Base-by-base conservation (phyloP, 352 stramenopile species). In the Phytophthora podocarpi region DNA sequence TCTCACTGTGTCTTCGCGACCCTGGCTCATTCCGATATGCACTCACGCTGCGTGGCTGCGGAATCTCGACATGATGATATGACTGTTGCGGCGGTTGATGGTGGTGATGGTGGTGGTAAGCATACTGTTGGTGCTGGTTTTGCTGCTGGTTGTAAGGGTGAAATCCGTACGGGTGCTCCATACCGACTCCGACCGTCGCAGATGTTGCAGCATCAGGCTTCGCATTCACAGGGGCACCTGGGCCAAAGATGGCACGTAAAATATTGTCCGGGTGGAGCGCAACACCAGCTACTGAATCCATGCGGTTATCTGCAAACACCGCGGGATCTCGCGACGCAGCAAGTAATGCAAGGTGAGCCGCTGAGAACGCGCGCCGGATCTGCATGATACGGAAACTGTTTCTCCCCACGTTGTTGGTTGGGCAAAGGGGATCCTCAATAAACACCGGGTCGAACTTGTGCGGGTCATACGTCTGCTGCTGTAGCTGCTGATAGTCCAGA, bases 361-460 rank as follows among this genome's bases (percentile, higher is more conserved):
- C 72, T 10, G 84, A 80, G 26, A 95, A 91, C 4, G 87, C 82
- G 0, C 87, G 81, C 11, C 87, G 80, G 27, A 97, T 95, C 54
- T 96, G 82, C 52, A 86, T 93, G 66, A 98, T 98, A 39, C 96
- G 88, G 67, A 99, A 99, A 40, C 94, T 95, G 67, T 99, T 99
- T 43, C 96, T 78, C 13, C 95, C 95, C 23, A 99, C 95, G 61
- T 99, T 99, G 76, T 99, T 99, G 50, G 85, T 95, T 8, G 87
- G 74, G 21, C 86, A 91, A 15, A 99, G 67, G 4, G 95, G 96
- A 67, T 99, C 96, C 68, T 98, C 95, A 37, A 98, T 97, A 78
- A 97, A 98, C 6, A 98, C 74, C 0, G 93, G 93, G 56, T 98
- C 93, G 67, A 98, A 97, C 56, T 95, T 95, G 73, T 96, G 88